Evolutionary conservation across 352 stramenopile genomes (phyloP).

Genomic region (Globisporangium alternatum): DNA sequence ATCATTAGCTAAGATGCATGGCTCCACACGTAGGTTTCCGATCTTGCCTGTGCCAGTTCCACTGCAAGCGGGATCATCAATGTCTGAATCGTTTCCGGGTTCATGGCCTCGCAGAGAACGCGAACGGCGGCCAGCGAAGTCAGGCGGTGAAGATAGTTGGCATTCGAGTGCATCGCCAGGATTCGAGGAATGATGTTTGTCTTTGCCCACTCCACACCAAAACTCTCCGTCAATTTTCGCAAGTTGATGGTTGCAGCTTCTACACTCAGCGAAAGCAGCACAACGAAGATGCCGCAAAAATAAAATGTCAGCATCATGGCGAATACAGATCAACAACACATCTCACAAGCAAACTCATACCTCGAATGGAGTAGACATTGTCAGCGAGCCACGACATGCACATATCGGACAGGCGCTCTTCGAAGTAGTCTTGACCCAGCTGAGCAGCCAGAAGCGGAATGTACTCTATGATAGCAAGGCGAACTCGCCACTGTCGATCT

Average conservation of each 20-base stretch:
- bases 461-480: slow-evolving; percentile 98
- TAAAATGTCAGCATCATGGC: background rate
- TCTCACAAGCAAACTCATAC: slow-evolving; percentile 17
- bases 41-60: slow-evolving; percentile 83
- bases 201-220: slow-evolving; percentile 95
- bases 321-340: background rate
- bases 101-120: slow-evolving; percentile 76
- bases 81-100: slow-evolving; percentile 67
- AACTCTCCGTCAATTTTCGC: slow-evolving; percentile 91
- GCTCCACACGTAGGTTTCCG: background rate
- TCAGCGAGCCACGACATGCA: slow-evolving; percentile 98
- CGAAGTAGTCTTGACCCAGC: slow-evolving; percentile 95
- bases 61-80: slow-evolving; percentile 92
- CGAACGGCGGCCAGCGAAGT: slow-evolving; percentile 90
- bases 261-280: slow-evolving; percentile 11
- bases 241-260: slow-evolving; percentile 96
- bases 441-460: slow-evolving; percentile 96
- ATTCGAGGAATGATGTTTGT: slow-evolving; percentile 94
- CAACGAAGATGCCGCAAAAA: background rate
- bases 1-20: background rate
- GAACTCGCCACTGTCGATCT: slow-evolving; percentile 98
- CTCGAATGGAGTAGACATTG: slow-evolving; percentile 96
- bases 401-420: slow-evolving; percentile 91
- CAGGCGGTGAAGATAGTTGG: slow-evolving; percentile 94
- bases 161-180: slow-evolving; percentile 91